Conservation (phyloP, 2,329 filamentous ascomycete genomes). For the Xylariaceae sp. region DNA sequence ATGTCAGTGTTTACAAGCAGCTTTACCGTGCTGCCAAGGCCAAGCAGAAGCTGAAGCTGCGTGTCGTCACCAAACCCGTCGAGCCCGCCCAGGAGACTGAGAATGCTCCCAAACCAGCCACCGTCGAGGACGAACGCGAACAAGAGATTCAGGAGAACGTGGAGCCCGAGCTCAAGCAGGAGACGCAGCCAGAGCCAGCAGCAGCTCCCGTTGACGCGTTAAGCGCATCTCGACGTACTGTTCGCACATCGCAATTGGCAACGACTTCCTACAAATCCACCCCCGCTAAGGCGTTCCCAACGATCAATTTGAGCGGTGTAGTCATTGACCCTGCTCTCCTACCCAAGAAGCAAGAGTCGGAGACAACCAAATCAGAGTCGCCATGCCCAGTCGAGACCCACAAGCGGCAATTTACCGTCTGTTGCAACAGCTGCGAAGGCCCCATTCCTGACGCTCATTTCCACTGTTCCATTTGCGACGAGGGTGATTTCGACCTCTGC, state of each 20-base stretch:
- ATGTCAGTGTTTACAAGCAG: constrained; percentile 88
- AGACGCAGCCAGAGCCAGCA: not conserved
- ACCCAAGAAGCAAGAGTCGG: constrained; percentile 6
- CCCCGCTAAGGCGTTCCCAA: constrained; percentile 26
- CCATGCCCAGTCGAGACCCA: constrained; percentile 11
- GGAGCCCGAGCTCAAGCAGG: not conserved
- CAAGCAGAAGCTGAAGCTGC: constrained; percentile 93
- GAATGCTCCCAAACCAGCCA: constrained; percentile 38
- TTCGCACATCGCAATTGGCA: constrained; percentile 19
- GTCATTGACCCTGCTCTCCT: constrained; percentile 22
- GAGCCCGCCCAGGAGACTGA: constrained; percentile 30
- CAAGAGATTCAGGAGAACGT: not conserved
- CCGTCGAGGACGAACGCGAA: constrained; percentile 42
- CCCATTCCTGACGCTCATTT: constrained; percentile 80
- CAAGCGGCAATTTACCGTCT: constrained; percentile 67
- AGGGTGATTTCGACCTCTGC: constrained; percentile 93
- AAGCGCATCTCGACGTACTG: not conserved
- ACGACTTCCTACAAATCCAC: constrained; percentile 26
- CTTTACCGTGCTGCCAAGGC: constrained; percentile 95
- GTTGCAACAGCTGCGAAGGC: constrained; percentile 85
- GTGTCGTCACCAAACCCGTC: constrained; percentile 50
- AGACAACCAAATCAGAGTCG: constrained; percentile 7
- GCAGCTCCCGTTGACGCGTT: not conserved
- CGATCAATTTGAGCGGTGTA: constrained; percentile 24
- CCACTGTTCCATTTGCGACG: constrained; percentile 90